These are phyloP conservation scores for Macrophomina tecta DNA, from an alignment of 2,329 filamentous ascomycete genomes.

Conservation along the genomic window DNA sequence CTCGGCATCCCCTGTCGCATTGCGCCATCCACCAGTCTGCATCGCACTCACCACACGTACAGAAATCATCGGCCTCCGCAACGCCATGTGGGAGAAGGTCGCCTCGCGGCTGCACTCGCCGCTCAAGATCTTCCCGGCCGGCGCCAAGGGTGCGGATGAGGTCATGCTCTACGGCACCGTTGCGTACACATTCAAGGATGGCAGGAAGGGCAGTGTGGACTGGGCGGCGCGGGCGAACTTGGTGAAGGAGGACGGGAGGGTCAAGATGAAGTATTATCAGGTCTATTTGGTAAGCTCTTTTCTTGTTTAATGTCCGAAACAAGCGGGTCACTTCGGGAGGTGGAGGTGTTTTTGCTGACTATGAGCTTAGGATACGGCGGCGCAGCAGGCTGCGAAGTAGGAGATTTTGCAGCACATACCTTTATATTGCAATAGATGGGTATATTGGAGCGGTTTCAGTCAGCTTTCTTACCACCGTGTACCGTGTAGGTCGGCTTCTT, in stretches of 20 bases:
- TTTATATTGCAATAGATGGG: no score
- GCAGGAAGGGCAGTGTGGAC: conserved; percentile 52
- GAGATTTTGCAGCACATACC: background rate
- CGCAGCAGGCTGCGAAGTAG: conserved; percentile 20
- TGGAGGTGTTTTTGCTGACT: background rate
- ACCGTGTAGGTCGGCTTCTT: no score
- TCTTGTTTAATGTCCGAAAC: background rate
- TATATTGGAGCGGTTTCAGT: no score
- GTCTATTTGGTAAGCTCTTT: conserved; percentile 57
- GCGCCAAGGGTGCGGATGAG: conserved; percentile 49
- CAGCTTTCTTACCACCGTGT: no score
- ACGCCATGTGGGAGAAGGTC: conserved; percentile 61
- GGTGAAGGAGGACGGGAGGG: conserved; percentile 56
- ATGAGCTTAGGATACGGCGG: conserved; percentile 11
- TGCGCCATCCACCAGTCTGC: no score
- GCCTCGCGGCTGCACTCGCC: conserved; percentile 53
- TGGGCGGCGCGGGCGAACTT: conserved; percentile 64
- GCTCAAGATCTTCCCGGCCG: conserved; percentile 58
- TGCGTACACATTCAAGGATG: conserved; percentile 59
- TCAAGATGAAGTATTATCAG: conserved; percentile 62
- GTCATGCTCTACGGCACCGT: conserved; percentile 63
- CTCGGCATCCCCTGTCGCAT: no score
- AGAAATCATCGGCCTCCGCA: conserved; percentile 60
- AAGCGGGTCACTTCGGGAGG: background rate
- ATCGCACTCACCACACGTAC: background rate